Evolutionary conservation across 1,139 yeast genomes (phyloP), one percentile per base, ranked within the genome.

Genomic region (Ashbya aceris): DNA sequence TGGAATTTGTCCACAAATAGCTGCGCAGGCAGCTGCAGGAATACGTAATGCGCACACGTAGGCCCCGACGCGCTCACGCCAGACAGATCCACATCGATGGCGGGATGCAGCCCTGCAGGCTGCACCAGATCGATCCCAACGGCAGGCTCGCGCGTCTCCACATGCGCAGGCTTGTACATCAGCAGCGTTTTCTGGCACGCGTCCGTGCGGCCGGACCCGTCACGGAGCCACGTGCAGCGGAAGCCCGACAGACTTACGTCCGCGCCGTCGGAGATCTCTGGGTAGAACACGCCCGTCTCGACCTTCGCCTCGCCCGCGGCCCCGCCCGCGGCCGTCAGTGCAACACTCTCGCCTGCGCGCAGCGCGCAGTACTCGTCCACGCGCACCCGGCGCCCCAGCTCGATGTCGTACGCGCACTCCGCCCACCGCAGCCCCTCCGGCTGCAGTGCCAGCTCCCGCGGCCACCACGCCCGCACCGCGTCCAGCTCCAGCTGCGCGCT

Each of bases 31-130:
- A 64, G 39, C 14, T 55, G 54, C 6, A 61, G 41, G 40, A 51
- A 56, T 30, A 58, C 36, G 42, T 39, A 64, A 32, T 45, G 61
- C 47, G 64, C 73, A 66, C 63, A 62, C 9, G 12, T 2, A n/a
- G 29, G 27, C n/a, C 14, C 12, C 11, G n/a, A 14, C 26, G 43
- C 48, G 34, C 53, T 20, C 52, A 54, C 4, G 50, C 47, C 13
- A 26, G 36, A 27, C 29, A 59, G 41, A 41, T 58, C 54, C 6
- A 60, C 40, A 2, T 36, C 8, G 1, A 67, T 26, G 6, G 55
- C 55, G 39, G 78, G 78, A 49, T 73, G 79, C 28, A 74, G 53
- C 0, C 77, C 77, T 12, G 63, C 49, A 1, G 77, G 76, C 36
- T 54, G 43, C 5, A 53, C 50, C 13, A 71, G 57, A 7, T 50